Base-by-base conservation (phyloP, 2,329 filamentous ascomycete species). In the Alternaria sp. region DNA sequence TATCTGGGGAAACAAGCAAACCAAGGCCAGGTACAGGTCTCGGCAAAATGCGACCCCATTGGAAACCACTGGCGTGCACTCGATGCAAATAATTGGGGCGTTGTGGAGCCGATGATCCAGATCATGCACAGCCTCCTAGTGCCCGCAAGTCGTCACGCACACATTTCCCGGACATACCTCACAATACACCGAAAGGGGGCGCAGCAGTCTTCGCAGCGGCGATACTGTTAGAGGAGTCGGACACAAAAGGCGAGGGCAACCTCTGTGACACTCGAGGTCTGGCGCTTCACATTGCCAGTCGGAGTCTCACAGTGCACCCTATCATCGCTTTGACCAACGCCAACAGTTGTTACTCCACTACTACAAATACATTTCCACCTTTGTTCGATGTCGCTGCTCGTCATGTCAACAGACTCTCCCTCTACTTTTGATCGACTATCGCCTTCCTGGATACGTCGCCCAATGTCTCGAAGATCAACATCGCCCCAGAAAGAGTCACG, bases 371-470 rank as follows among this genome's bases (percentile, higher is more conserved):
- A 31, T 50, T 51, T 26, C 44, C 23, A 33, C 5, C 2, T 34
- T 28, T 49, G 34, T 48, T 58, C 55, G 31, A 73, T 72, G 70
- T 72, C 66, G 49, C 60, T 72, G 8, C 56, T 73, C 49, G 52
- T 71, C 54, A 72, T 73, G 69, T 60, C 68, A 45, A 64, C 69
- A 36, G 54, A 66, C 42, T 46, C 64, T 7, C 63, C 68, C 14
- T 60, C 69, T 6, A 53, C 62, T 45, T 65, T 65, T 54, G 64
- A 71, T 23, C 58, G 66, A 48, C 54, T 68, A 29, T 68, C 64
- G n/a, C 65, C 69, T 40, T 64, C 62, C 34, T 70, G 69, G 68
- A 66, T 69, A 2, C 61, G 65, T 13, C 66, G 66, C n/a, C 60
- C 65, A 4, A 51, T 65, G 17, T 65, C 61, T 33, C 60, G 54